Percentiles rank a stretch among this genome's conserved stretches.
phyloP scores from a whole-genome alignment of 225 moss, liverwort and hornwort species.

The Pleurozium schreberi region DNA sequence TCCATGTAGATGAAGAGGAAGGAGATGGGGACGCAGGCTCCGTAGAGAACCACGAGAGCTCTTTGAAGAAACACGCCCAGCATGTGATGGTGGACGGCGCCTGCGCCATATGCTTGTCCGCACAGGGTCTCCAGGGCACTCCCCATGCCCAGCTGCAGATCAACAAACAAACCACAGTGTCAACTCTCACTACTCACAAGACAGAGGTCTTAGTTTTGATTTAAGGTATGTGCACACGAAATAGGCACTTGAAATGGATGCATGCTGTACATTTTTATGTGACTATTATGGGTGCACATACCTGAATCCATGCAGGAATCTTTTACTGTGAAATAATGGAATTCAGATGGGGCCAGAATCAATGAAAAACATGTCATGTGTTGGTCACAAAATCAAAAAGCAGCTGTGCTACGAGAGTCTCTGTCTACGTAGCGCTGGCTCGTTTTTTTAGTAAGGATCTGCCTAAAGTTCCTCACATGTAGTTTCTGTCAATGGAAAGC shows the following conservation, averaged over 20 bases:
- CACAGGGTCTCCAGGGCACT: conserved; percentile 88
- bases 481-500: neutral
- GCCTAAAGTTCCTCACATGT: too few relatives aligned
- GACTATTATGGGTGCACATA: neutral
- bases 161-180: neutral
- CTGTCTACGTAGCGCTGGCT: neutral
- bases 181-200: neutral
- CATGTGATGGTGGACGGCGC: conserved; percentile 35
- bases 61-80: conserved; percentile 66
- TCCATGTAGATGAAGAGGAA: conserved; percentile 74
- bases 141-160: conserved; percentile 71
- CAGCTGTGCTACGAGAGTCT: neutral
- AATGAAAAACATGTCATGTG: neutral
- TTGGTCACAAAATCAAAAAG: neutral
- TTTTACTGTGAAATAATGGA: neutral
- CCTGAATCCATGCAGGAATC: neutral
- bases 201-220: neutral
- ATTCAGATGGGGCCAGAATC: neutral
- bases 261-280: neutral
- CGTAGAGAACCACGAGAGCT: conserved; percentile 53
- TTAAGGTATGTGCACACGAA: too few relatives aligned
- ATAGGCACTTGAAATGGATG: neutral
- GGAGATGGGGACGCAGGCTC: conserved; percentile 60
- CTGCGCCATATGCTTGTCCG: conserved; percentile 78
- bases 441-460: neutral